A percentile compares a stretch with the other conserved stretches of the same genome.
phyloP scores from a whole-genome alignment of 495 filamentous ascomycete genomes.

The Bombardia bombarda region DNA sequence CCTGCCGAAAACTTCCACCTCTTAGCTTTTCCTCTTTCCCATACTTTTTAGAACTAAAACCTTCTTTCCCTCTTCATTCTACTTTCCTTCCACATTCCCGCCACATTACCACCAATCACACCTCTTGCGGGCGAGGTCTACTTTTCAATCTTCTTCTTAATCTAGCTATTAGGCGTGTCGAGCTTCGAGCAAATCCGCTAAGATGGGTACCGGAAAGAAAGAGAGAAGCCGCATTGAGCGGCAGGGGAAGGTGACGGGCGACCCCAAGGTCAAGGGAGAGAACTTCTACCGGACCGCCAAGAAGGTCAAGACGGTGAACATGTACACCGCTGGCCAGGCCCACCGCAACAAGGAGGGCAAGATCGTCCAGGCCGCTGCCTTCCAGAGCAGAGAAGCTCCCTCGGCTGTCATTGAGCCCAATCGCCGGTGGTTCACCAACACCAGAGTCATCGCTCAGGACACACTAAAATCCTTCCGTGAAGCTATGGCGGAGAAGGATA shows the following conservation, averaged over 20 bases:
- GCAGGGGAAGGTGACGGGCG: conserved; percentile 73
- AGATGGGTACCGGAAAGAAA: conserved; percentile 95
- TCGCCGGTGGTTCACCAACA: conserved; percentile 63
- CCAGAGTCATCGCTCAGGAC: conserved; percentile 55
- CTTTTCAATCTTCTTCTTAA: conserved; percentile 5
- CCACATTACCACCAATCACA: background rate
- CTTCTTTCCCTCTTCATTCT: conserved; percentile 9
- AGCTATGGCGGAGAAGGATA: conserved; percentile 81
- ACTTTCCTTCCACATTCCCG: conserved; percentile 13
- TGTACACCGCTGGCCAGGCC: conserved; percentile 73
- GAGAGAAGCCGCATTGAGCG: conserved; percentile 69
- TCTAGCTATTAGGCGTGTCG: background rate
- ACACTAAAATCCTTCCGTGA: conserved; percentile 73
- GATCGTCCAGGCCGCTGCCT: conserved; percentile 74
- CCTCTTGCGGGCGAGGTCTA: conserved; percentile 18
- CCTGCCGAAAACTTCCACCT: conserved; percentile 21
- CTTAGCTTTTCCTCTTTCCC: conserved; percentile 11
- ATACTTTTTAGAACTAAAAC: background rate
- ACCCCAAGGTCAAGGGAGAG: conserved; percentile 89
- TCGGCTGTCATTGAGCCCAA: conserved; percentile 87
- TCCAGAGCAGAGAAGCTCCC: conserved; percentile 66
- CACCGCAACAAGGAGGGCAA: conserved; percentile 65
- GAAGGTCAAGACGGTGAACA: conserved; percentile 77
- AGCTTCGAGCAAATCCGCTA: conserved; percentile 14
- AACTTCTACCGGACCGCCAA: conserved; percentile 58